These are phyloP conservation scores for Gossypium laxum DNA, from an alignment of 441 rosid genomes.

Conservation along the genomic window DNA sequence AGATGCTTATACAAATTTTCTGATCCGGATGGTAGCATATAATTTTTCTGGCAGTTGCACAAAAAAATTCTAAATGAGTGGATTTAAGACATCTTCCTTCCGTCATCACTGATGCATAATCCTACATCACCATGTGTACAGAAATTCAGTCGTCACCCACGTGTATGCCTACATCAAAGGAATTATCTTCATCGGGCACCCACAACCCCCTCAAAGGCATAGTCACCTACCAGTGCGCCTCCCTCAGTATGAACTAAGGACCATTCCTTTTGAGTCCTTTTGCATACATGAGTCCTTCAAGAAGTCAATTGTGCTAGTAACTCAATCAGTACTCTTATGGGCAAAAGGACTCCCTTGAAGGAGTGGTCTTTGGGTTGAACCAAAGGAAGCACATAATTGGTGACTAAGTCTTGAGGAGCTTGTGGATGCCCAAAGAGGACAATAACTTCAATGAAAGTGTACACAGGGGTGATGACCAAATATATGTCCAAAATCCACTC, in stretches of 20 bases:
- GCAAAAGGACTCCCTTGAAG: neutral
- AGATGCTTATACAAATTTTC: neutral
- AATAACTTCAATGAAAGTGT: neutral
- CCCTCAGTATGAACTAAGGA: neutral
- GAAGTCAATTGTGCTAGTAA: neutral
- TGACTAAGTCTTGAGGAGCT: neutral
- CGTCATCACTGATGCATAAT: neutral
- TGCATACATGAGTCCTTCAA: neutral
- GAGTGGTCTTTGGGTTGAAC: neutral
- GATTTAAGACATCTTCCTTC: neutral
- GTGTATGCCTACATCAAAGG: neutral
- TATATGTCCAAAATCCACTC: neutral
- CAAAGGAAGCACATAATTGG: neutral
- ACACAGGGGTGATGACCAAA: neutral
- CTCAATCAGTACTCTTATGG: neutral
- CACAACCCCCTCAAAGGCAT: neutral
- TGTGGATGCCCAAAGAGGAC: constrained; percentile 1
- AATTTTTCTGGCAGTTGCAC: neutral
- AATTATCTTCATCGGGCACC: neutral
- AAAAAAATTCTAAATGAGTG: neutral
- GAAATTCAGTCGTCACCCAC: neutral
- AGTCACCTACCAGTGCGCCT: neutral
- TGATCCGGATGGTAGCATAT: neutral
- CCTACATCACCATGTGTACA: neutral
- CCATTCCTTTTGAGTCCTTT: neutral